Conservation (phyloP, 2,329 filamentous ascomycete genomes). For the Sclerotinia spermophila region DNA sequence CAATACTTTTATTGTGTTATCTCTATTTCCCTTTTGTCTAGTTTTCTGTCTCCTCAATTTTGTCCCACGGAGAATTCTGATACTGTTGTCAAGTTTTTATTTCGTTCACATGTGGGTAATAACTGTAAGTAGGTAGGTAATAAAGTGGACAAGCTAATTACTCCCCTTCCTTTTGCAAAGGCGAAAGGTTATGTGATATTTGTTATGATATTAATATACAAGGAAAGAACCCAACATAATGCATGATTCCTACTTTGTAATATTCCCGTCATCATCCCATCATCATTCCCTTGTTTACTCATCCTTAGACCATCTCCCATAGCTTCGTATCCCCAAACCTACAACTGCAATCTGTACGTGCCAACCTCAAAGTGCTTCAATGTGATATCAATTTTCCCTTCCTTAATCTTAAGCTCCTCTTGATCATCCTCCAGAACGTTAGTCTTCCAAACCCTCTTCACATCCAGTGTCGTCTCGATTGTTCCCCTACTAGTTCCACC, state of each 20-base stretch:
- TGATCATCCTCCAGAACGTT: conserved; percentile 88
- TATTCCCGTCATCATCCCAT: not conserved
- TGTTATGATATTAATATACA: not conserved
- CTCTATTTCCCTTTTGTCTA: not conserved
- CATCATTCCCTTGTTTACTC: not conserved
- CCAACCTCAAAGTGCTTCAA: conserved; percentile 82
- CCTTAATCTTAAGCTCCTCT: conserved; percentile 53
- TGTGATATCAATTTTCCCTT: conserved; percentile 56
- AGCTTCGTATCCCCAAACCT: not conserved
- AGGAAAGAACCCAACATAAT: not conserved
- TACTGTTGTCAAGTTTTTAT: not conserved
- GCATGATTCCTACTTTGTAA: not conserved
- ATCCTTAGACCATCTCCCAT: not conserved
- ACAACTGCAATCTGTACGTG: conserved; percentile 66
- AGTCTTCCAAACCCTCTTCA: conserved; percentile 75
- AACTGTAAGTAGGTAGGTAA: not conserved
- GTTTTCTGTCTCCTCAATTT: not conserved
- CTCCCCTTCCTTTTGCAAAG: not conserved
- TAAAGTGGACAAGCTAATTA: not conserved
- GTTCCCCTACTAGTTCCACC: conserved; percentile 74
- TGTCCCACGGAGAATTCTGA: not conserved
- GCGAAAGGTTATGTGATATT: not conserved
- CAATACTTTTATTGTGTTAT: not conserved
- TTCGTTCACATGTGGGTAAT: not conserved
- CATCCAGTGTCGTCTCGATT: conserved; percentile 62